Base-by-base conservation (phyloP, 306 rosid species). In the Vicia villosa region DNA sequence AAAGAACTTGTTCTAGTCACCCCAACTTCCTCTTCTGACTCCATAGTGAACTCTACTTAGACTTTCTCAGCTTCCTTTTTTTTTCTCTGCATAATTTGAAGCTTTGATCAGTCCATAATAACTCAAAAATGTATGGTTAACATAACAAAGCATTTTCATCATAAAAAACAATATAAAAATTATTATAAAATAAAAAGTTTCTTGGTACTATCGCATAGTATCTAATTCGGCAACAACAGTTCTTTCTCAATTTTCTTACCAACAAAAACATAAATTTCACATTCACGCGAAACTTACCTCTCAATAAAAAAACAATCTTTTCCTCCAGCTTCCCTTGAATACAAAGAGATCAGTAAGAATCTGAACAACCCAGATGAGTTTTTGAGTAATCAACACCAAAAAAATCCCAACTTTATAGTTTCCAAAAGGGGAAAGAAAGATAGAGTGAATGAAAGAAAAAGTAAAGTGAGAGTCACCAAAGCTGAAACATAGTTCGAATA, bases 1-100 rank as follows among this genome's bases (percentile, higher is more conserved):
- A 13, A 36, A 74, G 10, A 11, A n/a, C 3, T 32, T 43, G 21
- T 32, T n/a, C 3, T 52, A 70, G 90, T 88, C 74, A 93, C 98
- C 83, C 74, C 90, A 79, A 89, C 83, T 80, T 87, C 92, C 61
- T 82, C 86, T 79, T 81, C 91, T 45, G 89, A 76, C 68, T 88
- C 99, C 99, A 94, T 90, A 28, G 67, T 32, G 63, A 52, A 81
- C 63, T 63, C 73, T 62, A 65, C 75, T 42, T 49, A 63, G 43
- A 77, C 43, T 49, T 34, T 63, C 72, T 62, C 73, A 66, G 24
- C 22, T 19, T 19, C 40, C 42, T 63, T 66, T 54, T 28, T 37
- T 67, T 15, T 9, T 43, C 2, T 42, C 75, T 55, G 42, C 13
- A 30, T 20, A 67, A 76, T 74, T 45, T 55, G 28, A 77, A 78